Base-by-base conservation (phyloP, 2,329 filamentous ascomycete species). In the Plenodomus biglobosus region DNA sequence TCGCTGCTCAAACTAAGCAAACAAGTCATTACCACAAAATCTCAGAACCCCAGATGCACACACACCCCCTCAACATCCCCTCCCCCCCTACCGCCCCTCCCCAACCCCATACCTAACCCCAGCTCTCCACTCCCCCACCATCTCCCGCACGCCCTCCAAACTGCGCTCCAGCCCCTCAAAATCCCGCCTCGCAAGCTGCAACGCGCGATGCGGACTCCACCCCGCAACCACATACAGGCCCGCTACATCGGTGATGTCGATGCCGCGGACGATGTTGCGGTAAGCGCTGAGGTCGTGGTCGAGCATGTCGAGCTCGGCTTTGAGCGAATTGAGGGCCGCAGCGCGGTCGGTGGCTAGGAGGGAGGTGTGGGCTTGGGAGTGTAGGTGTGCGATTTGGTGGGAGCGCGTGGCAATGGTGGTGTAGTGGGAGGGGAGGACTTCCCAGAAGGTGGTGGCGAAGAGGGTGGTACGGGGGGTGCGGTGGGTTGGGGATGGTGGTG, bases 191-290 rank as follows among this genome's bases (percentile, higher is more conserved):
- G 50, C 58, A 30, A 57, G 40, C 20, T 52, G 47, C 38, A 53
- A 46, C 21, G 58, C 58, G 22, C 42, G 40, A 34, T 47, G 42
- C 2, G 27, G 39, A 3, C 22, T 36, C 16, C 39, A 44, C 1
- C 58, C 58, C 11, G 52, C 53, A 7, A 50, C 44, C 0, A 54
- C 36, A 32, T 61, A 59, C 20, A 57, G 39, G 13, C 44, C 55
- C 7, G 50, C 48, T 1, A 61, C 21, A 42, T 55, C 53, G 3
- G 44, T 52, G 2, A 57, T 42, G n/a, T 50, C 24, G 4, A 59
- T 44, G 1, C 38, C 22, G 8, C 39, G 46, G 1, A 47, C 44
- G 0, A 59, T 32, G 13, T 16, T 22, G 1, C 49, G 40, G 15
- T 59, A 61, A 2, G 46, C 36, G 8, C 41, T 22, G 7, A 59